A percentile compares a stretch with the other conserved stretches of the same genome.
Conservation (phyloP, 805 yeast species). For the Kazachstania africana region DNA sequence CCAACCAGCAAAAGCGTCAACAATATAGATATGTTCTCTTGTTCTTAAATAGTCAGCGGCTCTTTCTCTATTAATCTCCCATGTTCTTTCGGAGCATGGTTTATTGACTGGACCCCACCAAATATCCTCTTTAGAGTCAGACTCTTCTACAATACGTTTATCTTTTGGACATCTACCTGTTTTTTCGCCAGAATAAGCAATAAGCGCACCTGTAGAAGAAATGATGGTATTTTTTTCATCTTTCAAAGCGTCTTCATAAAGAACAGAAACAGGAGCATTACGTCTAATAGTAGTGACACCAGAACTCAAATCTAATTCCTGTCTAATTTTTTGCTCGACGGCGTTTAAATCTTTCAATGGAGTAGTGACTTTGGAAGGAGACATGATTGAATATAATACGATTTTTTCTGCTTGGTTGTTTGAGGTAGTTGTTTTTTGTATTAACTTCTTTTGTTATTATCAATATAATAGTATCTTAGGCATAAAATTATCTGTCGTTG, state of each 20-base stretch:
- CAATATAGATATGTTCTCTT: conserved; percentile 83
- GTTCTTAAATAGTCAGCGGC: conserved; percentile 95
- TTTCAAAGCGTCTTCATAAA: conserved; percentile 84
- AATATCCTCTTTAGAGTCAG: conserved; percentile 65
- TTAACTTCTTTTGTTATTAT: neutral
- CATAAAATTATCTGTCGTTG: too few relatives aligned
- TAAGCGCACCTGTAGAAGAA: conserved; percentile 85
- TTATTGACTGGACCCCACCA: conserved; percentile 99
- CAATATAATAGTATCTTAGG: too few relatives aligned
- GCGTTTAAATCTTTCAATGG: conserved; percentile 6
- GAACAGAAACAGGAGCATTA: conserved; percentile 84
- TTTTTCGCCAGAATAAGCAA: conserved; percentile 90
- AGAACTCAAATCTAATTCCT: conserved; percentile 37
- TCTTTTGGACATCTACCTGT: conserved; percentile 98
- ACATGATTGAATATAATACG: conserved; percentile 2
- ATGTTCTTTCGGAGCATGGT: conserved; percentile 84
- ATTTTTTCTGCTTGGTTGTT: conserved; percentile 1
- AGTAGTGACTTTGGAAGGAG: conserved; percentile 7
- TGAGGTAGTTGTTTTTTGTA: neutral
- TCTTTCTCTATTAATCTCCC: conserved; percentile 92
- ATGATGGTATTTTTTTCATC: conserved; percentile 83
- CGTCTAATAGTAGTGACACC: conserved; percentile 61
- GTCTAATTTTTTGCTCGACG: conserved; percentile 23
- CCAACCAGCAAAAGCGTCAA: conserved; percentile 98
- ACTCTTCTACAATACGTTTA: conserved; percentile 94